Evolutionary conservation across 2,329 filamentous ascomycete genomes (phyloP), one percentile per base, ranked within the genome.

Genomic region (Chalaropsis thielavioides): DNA sequence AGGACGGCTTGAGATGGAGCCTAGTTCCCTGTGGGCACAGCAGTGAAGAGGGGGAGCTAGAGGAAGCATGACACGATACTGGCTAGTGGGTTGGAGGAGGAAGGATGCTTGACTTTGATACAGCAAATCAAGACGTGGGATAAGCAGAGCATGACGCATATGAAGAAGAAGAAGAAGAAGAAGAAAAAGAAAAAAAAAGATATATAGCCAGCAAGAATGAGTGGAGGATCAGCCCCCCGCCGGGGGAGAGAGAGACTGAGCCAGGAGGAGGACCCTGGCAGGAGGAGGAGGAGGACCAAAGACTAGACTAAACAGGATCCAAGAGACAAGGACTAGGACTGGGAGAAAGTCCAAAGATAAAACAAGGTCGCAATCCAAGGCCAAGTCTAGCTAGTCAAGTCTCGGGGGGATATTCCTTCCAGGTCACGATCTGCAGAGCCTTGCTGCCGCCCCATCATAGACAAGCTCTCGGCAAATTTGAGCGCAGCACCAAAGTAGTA

Each of bases 371-470:
- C 24, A 8, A 22, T 24, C 19, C n/a, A 49, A 3, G 17, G n/a
- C 44, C 44, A 31, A n/a, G 22, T 56, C 51, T 22, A 31, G 22
- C 17, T 11, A 56, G 51, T 56, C 22, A 56, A 35, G 51, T 13
- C 24, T 35, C 49, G n/a, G 51, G 51, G 51, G 51, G 22, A 56
- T 35, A 56, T 56, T 56, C 51, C 51, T 56, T 31, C 51, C 51
- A 56, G 51, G 51, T 31, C 51, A 56, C 51, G 51, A 56, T 56
- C 51, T 56, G 51, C 51, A 56, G 8, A 17, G 22, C 51, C 51
- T 56, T 27, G 51, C 51, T 56, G 51, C 51, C 51, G 51, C 51
- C 51, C 22, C 51, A 56, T 56, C 22, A 17, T 22, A 31, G 51
- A 15, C 24, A 56, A 19, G 51, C 51, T 31, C 22, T 56, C 51